Conservation (phyloP, 441 rosid species). For the Croton laevigatus region DNA sequence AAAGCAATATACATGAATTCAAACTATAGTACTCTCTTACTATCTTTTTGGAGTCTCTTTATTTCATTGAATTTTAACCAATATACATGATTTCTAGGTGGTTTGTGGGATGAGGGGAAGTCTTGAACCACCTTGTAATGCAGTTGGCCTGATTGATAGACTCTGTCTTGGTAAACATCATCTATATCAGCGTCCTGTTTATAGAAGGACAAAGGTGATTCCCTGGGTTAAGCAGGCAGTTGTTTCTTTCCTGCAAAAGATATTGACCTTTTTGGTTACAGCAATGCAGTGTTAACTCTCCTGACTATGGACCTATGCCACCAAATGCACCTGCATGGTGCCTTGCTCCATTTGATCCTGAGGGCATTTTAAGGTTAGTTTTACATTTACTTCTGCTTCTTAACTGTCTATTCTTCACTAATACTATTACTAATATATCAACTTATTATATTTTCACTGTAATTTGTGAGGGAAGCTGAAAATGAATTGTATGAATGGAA, state of each 20-base stretch:
- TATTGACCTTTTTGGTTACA: conserved; percentile 21
- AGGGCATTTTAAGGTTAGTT: conserved; percentile 53
- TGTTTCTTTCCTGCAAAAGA: conserved; percentile 1
- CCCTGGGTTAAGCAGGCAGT: conserved; percentile 5
- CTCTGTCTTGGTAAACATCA: conserved; percentile 49
- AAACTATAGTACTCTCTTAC: not conserved
- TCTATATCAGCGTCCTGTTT: conserved; percentile 54
- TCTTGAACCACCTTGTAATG: conserved; percentile 68
- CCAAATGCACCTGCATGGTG: conserved; percentile 60
- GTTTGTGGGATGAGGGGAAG: conserved; percentile 54
- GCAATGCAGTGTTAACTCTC: conserved; percentile 69
- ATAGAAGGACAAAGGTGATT: conserved; percentile 52
- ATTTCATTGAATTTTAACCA: conserved; percentile 5
- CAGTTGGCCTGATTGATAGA: conserved; percentile 54
- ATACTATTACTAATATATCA: not conserved
- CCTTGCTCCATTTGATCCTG: conserved; percentile 68
- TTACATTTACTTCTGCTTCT: not conserved
- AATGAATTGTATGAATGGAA: not conserved
- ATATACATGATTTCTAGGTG: conserved; percentile 35
- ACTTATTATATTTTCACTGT: not conserved
- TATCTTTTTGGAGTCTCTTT: not conserved
- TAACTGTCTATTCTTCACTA: not conserved
- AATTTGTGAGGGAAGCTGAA: conserved; percentile 7
- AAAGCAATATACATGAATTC: not conserved
- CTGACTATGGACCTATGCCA: conserved; percentile 59